Base-by-base conservation (phyloP, 805 yeast genomes). In the Nakazawaea wickerhamii region DNA sequence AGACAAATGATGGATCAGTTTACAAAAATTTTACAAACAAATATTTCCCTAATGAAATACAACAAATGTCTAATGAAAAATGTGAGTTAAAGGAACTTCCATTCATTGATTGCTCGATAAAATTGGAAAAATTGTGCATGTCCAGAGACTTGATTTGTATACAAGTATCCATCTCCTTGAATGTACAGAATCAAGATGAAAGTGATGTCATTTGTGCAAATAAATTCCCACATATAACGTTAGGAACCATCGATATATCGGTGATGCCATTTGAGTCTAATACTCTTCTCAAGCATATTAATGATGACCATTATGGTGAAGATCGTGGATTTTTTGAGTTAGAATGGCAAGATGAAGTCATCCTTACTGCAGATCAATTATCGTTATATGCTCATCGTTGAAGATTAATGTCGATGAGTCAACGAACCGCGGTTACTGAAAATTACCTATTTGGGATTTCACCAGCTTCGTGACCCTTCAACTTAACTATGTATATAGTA, bases 191-290 rank as follows among this genome's bases (percentile, higher is more conserved):
- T 26, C 43, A 38, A 8, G 40, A 50, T 23, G 40, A 21, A 13
- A n/a, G 44, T 31, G 43, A 47, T 9, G 51, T 54, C n/a, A 40
- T 60, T 4, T 58, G 70, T 7, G 67, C 68, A 0, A 75, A 78
- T 44, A 57, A 61, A 40, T 57, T 59, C 46, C 68, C 83, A 0
- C 97, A 90, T 56, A 73, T 89, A 33, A 90, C 97, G 0, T 54
- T 87, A 11, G 95, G 90, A 0, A 75, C 86, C 0, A 54, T 63
- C 2, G 51, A 64, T 1, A 64, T 65, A 0, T 60, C 60, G 0
- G 65, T 73, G 3, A 64, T 59, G 40, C 79, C 93, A 0, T 56
- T 65, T 19, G 73, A 76, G 49, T 74, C 90, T 1, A 79, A 81
- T 47, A 48, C 32, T 3, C 50, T 69, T 50, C 45, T 70, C 30